Evolutionary conservation across 805 yeast genomes (phyloP).

Genomic region (Wickerhamomyces canadensis): DNA sequence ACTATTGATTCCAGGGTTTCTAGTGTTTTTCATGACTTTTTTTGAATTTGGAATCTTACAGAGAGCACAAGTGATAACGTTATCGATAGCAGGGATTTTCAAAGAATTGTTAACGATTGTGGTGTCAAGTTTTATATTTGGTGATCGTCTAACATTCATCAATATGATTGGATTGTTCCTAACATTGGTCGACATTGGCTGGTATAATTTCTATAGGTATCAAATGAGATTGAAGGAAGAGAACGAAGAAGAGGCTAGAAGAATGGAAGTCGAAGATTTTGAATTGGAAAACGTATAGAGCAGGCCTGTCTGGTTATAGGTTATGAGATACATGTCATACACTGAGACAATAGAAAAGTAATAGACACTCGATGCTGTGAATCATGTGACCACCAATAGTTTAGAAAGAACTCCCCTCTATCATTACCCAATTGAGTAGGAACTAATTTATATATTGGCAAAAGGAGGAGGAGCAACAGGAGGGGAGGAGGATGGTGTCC

Average conservation of each 20-base stretch:
- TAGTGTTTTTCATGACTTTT: constrained; percentile 86
- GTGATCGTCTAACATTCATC: constrained; percentile 60
- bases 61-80: constrained; percentile 76
- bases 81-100: constrained; percentile 88
- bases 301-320: too few species aligned
- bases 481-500: too few species aligned
- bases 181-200: constrained; percentile 71
- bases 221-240: constrained; percentile 14
- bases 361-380: too few species aligned
- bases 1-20: constrained; percentile 72
- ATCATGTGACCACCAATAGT: too few species aligned
- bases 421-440: too few species aligned
- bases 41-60: constrained; percentile 81
- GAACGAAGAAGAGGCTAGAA: constrained; percentile 2
- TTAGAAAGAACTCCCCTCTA: too few species aligned
- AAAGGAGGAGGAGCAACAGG: too few species aligned
- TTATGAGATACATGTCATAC: too few species aligned
- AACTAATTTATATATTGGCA: too few species aligned
- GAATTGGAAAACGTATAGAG: constrained; percentile 10
- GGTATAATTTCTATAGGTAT: constrained; percentile 72
- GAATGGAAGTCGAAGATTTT: constrained; percentile 1
- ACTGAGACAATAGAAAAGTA: too few species aligned
- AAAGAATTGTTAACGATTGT: constrained; percentile 84
- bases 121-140: constrained; percentile 61
- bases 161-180: constrained; percentile 71